Conservation (phyloP, 129 eudicot species). For the Artemisia annua region DNA sequence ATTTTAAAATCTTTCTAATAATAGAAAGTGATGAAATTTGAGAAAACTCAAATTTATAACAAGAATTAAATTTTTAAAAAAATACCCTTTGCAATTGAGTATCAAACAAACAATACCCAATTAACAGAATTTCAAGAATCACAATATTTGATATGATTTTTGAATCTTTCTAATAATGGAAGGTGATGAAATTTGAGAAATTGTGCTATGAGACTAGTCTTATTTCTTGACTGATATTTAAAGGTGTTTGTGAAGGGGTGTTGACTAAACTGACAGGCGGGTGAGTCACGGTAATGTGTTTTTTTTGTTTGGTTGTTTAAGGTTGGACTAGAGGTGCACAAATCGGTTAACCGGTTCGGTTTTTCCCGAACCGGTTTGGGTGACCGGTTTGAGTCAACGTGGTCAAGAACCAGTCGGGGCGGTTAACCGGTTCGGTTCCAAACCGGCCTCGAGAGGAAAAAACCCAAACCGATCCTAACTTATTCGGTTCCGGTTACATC, state of each 20-base stretch:
- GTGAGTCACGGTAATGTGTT: conserved; percentile 26
- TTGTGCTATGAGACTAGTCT: too few relatives aligned
- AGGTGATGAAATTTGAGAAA: conserved; percentile 6
- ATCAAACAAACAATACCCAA: conserved; percentile 13
- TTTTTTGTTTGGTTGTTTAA: too few relatives aligned
- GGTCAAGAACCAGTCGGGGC: too few relatives aligned
- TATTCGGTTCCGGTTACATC: too few relatives aligned
- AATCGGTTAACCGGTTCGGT: too few relatives aligned
- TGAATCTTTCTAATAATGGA: conserved; percentile 10
- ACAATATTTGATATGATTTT: too few relatives aligned
- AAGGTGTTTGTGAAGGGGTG: conserved; percentile 7
- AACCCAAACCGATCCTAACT: too few relatives aligned
- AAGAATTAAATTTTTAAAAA: background rate
- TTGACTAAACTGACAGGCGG: conserved; percentile 24
- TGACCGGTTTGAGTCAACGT: too few relatives aligned
- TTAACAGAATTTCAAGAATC: conserved; percentile 5
- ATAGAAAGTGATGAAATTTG: conserved; percentile 8
- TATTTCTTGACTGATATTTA: background rate
- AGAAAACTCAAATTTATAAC: background rate
- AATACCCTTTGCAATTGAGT: conserved; percentile 5
- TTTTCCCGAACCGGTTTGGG: too few relatives aligned
- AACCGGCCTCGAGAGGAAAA: too few relatives aligned
- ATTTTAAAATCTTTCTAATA: background rate
- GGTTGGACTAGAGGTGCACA: too few relatives aligned
- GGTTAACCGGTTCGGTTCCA: too few relatives aligned